phyloP scores from a whole-genome alignment of 106 monocot genomes.

The Dioscorea dumetorum region DNA sequence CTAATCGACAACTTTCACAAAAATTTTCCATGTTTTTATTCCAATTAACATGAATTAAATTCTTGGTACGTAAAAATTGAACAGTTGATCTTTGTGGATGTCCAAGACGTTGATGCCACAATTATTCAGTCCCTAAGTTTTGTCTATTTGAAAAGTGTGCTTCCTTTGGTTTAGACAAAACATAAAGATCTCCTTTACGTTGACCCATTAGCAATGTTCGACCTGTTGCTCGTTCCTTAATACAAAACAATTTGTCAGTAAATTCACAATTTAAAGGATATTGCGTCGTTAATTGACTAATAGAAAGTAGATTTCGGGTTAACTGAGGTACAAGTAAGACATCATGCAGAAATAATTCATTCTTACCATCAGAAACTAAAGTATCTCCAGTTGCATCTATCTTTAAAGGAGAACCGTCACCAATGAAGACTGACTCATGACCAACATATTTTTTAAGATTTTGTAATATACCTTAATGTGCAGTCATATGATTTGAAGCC shows the following conservation, averaged over 20 bases:
- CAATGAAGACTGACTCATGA: neutral
- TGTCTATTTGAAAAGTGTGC: neutral
- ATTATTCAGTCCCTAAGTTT: neutral
- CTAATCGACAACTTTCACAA: neutral
- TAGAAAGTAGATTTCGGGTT: neutral
- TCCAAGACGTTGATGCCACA: neutral
- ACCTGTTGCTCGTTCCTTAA: neutral
- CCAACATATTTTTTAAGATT: neutral
- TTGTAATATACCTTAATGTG: neutral
- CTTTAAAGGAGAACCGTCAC: neutral
- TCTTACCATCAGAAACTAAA: neutral
- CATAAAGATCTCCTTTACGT: neutral
- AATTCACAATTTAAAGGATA: neutral
- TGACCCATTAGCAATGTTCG: neutral
- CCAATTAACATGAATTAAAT: neutral
- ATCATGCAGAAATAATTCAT: neutral
- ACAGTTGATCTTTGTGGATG: neutral
- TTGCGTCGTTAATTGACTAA: neutral
- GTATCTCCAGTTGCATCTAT: neutral
- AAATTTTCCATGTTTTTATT: neutral
- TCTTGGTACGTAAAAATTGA: neutral
- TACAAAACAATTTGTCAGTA: neutral
- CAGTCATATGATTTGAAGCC: neutral
- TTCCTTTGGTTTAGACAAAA: neutral
- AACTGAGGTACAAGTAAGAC: neutral